Evolutionary conservation across 1,139 yeast species (phyloP).

Genomic region (Hemisphaericaspora xylofermentans): DNA sequence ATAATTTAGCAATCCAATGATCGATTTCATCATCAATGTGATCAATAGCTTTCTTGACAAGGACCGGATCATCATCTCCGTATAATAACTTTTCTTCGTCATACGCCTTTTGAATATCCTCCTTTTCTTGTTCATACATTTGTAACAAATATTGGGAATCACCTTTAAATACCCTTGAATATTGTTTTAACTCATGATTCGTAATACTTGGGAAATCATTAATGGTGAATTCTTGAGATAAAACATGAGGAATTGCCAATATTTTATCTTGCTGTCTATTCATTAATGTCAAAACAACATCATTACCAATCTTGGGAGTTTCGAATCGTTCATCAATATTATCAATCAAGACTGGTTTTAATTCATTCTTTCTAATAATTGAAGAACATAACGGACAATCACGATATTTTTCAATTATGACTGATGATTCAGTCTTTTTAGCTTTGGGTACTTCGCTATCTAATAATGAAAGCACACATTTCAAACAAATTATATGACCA

Average conservation of each 20-base stretch:
- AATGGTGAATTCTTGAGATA: conserved; percentile 22
- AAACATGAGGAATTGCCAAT: conserved; percentile 59
- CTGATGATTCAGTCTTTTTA: conserved; percentile 36
- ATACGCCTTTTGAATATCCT: conserved; percentile 43
- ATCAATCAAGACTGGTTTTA: conserved; percentile 69
- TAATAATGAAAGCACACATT: conserved; percentile 73
- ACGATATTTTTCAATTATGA: conserved; percentile 51
- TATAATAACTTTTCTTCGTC: conserved; percentile 59
- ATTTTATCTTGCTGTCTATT: conserved; percentile 59
- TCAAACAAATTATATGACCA: conserved; percentile 87
- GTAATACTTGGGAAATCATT: conserved; percentile 27
- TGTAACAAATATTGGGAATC: conserved; percentile 51
- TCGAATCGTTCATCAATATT: conserved; percentile 57
- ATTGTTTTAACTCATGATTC: conserved; percentile 27
- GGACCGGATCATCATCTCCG: conserved; percentile 55
- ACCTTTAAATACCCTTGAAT: conserved; percentile 63
- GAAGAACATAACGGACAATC: conserved; percentile 88
- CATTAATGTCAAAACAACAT: conserved; percentile 68
- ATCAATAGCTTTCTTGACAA: conserved; percentile 54
- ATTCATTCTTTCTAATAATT: conserved; percentile 54
- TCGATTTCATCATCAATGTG: conserved; percentile 50
- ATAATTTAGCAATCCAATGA: conserved; percentile 28
- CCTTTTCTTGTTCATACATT: conserved; percentile 59
- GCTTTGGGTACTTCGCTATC: conserved; percentile 53
- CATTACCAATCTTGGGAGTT: conserved; percentile 60